Base-by-base conservation (phyloP, 495 filamentous ascomycete species). In the Xylaria palmicola region DNA sequence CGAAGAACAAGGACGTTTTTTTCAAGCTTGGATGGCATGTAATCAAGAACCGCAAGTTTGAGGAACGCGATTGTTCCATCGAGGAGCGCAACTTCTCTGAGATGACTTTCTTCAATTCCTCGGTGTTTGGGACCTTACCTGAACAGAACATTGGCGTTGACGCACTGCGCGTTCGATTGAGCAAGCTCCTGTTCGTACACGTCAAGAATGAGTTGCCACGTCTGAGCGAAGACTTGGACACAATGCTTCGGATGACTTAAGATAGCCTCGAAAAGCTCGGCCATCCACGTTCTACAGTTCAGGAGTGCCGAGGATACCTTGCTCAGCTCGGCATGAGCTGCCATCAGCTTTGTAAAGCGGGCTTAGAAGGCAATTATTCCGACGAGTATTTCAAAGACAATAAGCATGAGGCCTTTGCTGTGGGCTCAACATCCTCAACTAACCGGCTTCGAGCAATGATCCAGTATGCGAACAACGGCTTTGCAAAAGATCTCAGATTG, bases 1-100 rank as follows among this genome's bases (percentile, higher is more conserved):
- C 7, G 66, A 12, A 77, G 80, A 63, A 75, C 66, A 12, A 76
- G 74, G 2, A 77, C 69, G 47, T 58, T 9, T 39, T 24, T 10
- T 53, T 85, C 12, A 79, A 77, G 22, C 67, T 82, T 1, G 71
- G 77, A 2, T 84, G 74, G 62, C 81, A 79, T 48, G 58, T 80
- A 4, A 43, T 81, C 2, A 78, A 74, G 41, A 80, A 79, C 44
- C 78, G 75, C 3, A 62, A 34, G 9, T 56, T 56, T 37, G 49
- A 30, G 8, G 59, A 60, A 6, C n/a, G 20, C 34, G 52, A 4
- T n/a, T 2, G 1, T 15, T 48, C 40, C 1, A 15, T 26, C 20
- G 19, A 29, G 1, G 48, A 64, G 36, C 29, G 37, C 17, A 30
- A 39, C 6, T n/a, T 37, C 12, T 2, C 13, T 0, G 56, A 64